Conservation (phyloP, 352 stramenopile species). For the Phytophthora uliginosa region DNA sequence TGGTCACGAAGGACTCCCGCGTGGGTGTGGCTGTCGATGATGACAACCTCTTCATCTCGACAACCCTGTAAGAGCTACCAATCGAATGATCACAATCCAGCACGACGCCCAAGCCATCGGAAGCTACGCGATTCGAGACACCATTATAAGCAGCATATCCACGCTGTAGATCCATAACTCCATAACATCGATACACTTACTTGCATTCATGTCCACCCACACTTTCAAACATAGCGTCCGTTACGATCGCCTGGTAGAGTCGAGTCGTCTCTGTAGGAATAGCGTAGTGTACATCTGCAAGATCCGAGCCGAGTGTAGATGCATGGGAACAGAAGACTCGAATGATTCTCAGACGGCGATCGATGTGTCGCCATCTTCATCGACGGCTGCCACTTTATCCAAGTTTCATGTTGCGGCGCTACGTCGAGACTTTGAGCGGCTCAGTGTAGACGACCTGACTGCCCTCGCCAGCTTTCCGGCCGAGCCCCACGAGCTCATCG, state of each 20-base stretch:
- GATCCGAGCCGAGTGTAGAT: conserved; percentile 11
- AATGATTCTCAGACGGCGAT: background rate
- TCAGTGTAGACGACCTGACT: conserved; percentile 54
- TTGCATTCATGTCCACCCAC: background rate
- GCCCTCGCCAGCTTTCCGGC: conserved; percentile 50
- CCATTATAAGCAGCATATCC: conserved; percentile 28
- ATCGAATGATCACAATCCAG: background rate
- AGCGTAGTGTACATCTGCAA: background rate
- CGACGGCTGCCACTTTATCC: background rate
- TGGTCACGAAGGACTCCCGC: conserved; percentile 68
- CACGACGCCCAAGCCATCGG: conserved; percentile 26
- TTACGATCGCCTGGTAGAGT: conserved; percentile 10
- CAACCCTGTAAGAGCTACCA: conserved; percentile 40
- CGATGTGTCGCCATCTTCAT: conserved; percentile 5
- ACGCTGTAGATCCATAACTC: conserved; percentile 10
- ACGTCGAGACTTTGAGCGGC: conserved; percentile 30
- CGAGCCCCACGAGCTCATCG: conserved; percentile 55
- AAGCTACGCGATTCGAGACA: conserved; percentile 30
- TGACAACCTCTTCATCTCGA: conserved; percentile 68
- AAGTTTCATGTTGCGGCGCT: conserved; percentile 33
- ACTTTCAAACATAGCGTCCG: conserved; percentile 2
- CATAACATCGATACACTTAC: conserved; percentile 1
- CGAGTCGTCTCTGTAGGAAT: conserved; percentile 3
- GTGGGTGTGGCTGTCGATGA: conserved; percentile 62
- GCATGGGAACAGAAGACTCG: conserved; percentile 31